Evolutionary conservation across 1,139 yeast species (phyloP).

Genomic region (Geotrichum phurueaensis): DNA sequence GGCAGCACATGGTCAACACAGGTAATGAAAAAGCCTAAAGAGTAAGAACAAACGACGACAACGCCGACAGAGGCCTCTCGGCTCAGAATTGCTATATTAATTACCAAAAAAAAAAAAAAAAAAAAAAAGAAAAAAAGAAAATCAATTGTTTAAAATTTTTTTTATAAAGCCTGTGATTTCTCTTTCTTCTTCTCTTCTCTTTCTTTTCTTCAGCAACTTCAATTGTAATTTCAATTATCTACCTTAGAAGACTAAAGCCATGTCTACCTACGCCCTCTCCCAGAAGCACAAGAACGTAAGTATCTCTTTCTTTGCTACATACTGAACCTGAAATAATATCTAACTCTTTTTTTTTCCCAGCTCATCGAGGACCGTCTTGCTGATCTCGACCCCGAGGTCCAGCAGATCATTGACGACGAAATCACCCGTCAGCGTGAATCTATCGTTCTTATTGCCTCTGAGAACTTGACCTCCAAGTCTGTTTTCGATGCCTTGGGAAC

Average conservation of each 20-base stretch:
- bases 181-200: background rate
- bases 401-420: conserved; percentile 64
- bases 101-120: background rate
- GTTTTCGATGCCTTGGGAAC: conserved; percentile 93
- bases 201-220: conserved; percentile 5
- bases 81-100: too few relatives aligned
- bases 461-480: conserved; percentile 89
- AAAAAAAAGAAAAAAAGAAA: background rate
- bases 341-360: conserved; percentile 11
- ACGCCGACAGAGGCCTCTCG: background rate
- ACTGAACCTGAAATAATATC: background rate
- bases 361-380: conserved; percentile 32
- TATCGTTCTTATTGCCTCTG: conserved; percentile 87
- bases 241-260: conserved; percentile 13
- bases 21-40: background rate
- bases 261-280: conserved; percentile 33
- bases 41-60: background rate
- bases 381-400: conserved; percentile 82
- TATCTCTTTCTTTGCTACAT: background rate
- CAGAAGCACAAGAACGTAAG: conserved; percentile 31
- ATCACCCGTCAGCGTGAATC: conserved; percentile 81
- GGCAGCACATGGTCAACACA: background rate
- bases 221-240: background rate
- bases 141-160: background rate
- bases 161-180: background rate